Percentiles rank a stretch among this genome's conserved stretches.
Evolutionary conservation across 371 early-diverging fungal genomes (phyloP).

Genomic region (Conidiobolus incongruus): DNA sequence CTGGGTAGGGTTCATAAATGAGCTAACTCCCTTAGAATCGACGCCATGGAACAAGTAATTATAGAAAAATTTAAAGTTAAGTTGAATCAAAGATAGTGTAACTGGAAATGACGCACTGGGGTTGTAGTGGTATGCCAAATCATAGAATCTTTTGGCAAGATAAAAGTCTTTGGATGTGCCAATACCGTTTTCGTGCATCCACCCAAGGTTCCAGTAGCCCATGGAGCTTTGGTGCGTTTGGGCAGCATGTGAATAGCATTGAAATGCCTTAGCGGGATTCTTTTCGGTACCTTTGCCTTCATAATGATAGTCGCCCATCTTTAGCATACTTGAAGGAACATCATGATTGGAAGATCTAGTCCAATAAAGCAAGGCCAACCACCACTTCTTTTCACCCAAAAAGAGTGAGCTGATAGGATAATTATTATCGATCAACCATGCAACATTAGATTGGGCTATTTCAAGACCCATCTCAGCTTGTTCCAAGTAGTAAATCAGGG

Average conservation of each 20-base stretch:
- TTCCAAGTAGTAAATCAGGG: constrained; percentile 41
- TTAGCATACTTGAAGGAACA: constrained; percentile 68
- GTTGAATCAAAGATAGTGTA: constrained; percentile 43
- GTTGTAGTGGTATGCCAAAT: constrained; percentile 43
- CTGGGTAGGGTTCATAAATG: constrained; percentile 9
- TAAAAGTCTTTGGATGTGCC: constrained; percentile 76
- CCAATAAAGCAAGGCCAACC: constrained; percentile 63
- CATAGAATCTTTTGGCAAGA: constrained; percentile 82
- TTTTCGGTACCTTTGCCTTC: constrained; percentile 56
- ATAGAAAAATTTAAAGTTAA: constrained; percentile 43
- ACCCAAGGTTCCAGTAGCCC: constrained; percentile 92
- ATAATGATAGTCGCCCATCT: constrained; percentile 84
- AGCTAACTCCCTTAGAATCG: constrained; percentile 12
- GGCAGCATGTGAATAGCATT: constrained; percentile 70
- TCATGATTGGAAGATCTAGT: constrained; percentile 88
- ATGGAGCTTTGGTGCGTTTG: constrained; percentile 50
- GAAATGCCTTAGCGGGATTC: constrained; percentile 29
- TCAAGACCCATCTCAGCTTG: constrained; percentile 76
- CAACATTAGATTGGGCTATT: constrained; percentile 65
- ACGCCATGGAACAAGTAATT: constrained; percentile 31
- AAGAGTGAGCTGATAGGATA: not conserved
- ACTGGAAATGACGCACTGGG: constrained; percentile 64
- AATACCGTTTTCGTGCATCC: constrained; percentile 91
- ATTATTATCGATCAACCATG: constrained; percentile 57
- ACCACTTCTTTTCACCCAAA: constrained; percentile 10